Evolutionary conservation across 208 protist genomes (phyloP).

Genomic region (Porcisia deanei): DNA sequence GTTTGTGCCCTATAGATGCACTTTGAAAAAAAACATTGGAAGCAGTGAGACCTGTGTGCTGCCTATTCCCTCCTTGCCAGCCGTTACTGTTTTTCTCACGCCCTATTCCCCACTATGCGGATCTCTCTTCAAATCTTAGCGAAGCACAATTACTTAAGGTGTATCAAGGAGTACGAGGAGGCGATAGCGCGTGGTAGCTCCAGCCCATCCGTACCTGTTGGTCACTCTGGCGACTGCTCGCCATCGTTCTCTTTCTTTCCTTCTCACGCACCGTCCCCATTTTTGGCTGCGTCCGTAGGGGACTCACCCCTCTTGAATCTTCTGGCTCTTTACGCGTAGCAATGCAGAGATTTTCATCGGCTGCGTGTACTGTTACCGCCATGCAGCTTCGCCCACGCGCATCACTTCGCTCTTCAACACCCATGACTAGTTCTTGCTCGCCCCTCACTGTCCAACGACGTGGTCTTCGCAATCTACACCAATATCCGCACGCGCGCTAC

Average conservation of each 20-base stretch:
- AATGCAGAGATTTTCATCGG: slow-evolving; percentile 13
- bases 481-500: slow-evolving; percentile 84
- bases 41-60: background rate
- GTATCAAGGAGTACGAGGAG: background rate
- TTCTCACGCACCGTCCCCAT: background rate
- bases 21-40: no score
- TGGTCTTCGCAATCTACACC: slow-evolving; percentile 84
- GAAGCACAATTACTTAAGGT: background rate
- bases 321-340: no score
- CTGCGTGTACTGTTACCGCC: background rate
- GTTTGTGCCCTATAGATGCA: no score
- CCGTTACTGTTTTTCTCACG: background rate
- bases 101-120: background rate
- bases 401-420: background rate
- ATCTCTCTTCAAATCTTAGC: background rate
- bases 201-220: background rate
- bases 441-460: slow-evolving; percentile 49
- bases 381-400: background rate
- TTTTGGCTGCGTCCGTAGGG: background rate
- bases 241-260: background rate
- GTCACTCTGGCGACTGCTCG: background rate
- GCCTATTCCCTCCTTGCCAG: background rate
- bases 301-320: background rate
- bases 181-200: background rate
- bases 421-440: background rate